A percentile compares a stretch with the other conserved stretches of the same genome.
phyloP scores from a whole-genome alignment of 1,284 basidiomycete species.

The Cronartium quercuum region DNA sequence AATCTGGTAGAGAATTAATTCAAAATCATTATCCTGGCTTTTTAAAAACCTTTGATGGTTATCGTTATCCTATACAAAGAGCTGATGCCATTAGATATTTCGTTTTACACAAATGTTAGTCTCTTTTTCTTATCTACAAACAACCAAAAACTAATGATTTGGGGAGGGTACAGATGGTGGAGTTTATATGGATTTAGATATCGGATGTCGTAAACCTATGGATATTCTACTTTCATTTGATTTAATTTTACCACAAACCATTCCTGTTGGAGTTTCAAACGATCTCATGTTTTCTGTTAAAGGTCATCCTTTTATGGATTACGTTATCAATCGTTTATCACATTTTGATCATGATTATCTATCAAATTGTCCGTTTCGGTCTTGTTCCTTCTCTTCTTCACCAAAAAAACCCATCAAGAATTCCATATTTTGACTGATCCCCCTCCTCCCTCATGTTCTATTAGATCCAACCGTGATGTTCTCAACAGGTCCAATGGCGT shows the following conservation, averaged over 20 bases:
- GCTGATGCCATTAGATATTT: constrained; percentile 98
- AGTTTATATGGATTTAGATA: constrained; percentile 92
- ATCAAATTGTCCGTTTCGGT: constrained; percentile 5
- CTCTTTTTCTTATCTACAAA: not conserved
- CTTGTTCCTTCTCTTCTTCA: constrained; percentile 42
- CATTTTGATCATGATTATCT: constrained; percentile 37
- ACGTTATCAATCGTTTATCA: constrained; percentile 68
- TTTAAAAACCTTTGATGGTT: constrained; percentile 82
- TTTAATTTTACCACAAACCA: constrained; percentile 86
- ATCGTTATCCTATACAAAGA: constrained; percentile 88
- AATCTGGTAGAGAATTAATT: constrained; percentile 80
- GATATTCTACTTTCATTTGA: constrained; percentile 83
- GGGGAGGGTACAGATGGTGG: constrained; percentile 61
- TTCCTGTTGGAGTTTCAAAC: constrained; percentile 73
- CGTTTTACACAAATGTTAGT: constrained; percentile 70
- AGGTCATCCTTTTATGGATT: constrained; percentile 79
- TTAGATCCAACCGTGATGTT: constrained; percentile 99
- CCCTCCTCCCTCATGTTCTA: constrained; percentile 69
- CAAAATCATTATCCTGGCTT: constrained; percentile 83
- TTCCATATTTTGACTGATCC: constrained; percentile 70
- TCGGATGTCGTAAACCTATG: constrained; percentile 83
- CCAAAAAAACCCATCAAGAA: not conserved
- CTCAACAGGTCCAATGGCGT: constrained; percentile 68
- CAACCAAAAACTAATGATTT: not conserved
- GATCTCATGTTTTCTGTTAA: constrained; percentile 90